phyloP scores from a whole-genome alignment of 257 asterid genomes.

The Nicotiana undulata region DNA sequence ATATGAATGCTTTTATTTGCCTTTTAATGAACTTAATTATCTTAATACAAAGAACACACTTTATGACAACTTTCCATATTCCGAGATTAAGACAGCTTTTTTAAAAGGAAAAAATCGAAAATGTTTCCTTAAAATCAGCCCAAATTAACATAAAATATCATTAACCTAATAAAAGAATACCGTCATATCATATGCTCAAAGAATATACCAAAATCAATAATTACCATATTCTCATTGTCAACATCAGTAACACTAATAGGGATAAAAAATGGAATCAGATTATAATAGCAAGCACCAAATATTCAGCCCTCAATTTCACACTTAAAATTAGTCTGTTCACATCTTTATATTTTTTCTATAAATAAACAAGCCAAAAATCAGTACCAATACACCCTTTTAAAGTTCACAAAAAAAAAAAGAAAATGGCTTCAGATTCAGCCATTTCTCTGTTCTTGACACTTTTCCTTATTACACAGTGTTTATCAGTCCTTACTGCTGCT shows the following conservation, averaged over 20 bases:
- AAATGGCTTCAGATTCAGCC: background rate
- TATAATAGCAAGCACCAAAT: background rate
- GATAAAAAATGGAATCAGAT: background rate
- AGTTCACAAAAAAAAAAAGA: background rate
- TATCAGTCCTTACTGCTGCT: constrained; percentile 23
- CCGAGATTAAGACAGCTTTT: background rate
- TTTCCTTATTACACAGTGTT: constrained; percentile 32
- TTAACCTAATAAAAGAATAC: background rate
- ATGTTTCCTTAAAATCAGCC: background rate
- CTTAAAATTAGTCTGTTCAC: background rate
- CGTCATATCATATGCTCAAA: background rate
- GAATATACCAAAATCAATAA: background rate
- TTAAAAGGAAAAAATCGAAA: background rate
- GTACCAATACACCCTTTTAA: background rate
- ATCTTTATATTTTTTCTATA: background rate
- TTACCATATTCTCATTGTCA: background rate
- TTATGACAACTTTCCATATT: background rate
- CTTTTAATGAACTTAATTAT: background rate
- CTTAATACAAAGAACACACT: background rate
- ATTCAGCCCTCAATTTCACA: background rate
- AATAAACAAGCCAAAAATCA: background rate
- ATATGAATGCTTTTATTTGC: background rate
- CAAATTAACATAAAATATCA: background rate
- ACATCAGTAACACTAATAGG: background rate
- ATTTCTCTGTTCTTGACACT: constrained; percentile 18